Base-by-base conservation (phyloP, 2,329 filamentous ascomycete species). In the Aureobasidium sp. region DNA sequence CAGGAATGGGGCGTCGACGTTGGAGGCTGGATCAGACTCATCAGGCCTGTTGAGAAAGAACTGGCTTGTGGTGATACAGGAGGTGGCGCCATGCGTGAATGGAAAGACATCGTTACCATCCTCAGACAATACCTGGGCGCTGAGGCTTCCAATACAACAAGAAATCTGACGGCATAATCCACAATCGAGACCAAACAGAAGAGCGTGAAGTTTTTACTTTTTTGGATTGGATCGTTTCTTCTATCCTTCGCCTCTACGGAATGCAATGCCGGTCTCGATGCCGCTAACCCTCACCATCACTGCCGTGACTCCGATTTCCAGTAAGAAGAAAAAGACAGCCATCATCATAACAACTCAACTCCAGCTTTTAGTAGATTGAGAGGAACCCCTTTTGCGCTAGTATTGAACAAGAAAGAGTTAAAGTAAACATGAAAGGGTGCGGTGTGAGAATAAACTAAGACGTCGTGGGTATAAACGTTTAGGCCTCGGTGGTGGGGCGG, bases 61-160 rank as follows among this genome's bases (percentile, higher is more conserved):
- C 76, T 96, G 61, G 92, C 91, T 0, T 96, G 92, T 74, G 91
- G 91, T 15, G 92, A 97, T 75, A 81, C 87, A 2, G 91, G 91
- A 0, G 81, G 83, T 44, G 91, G 91, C 4, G 91, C 85, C 1
- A 96, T 96, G 92, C 84, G 82, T 70, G 84, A 90, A 58, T 96
- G 90, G 89, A 82, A 77, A 62, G 81, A 87, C 62, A 88, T 96
- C 71, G 89, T 94, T 11, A 71, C 72, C 11, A 77, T 82, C 1
- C 82, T 92, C 57, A 83, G 89, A 70, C 71, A 79, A 31, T 68
- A 67, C 35, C 57, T 74, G 42, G 54, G 63, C 2, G 40, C 71
- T 24, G 44, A 50, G 47, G 40, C 42, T 37, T 12, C 54, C 19
- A 39, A 22, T n/a, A 29, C 15, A 19, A 22, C 19, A 17, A 8